Base-by-base conservation (phyloP, 192 early-diverging fungal species). In the Linnemannia exigua region DNA sequence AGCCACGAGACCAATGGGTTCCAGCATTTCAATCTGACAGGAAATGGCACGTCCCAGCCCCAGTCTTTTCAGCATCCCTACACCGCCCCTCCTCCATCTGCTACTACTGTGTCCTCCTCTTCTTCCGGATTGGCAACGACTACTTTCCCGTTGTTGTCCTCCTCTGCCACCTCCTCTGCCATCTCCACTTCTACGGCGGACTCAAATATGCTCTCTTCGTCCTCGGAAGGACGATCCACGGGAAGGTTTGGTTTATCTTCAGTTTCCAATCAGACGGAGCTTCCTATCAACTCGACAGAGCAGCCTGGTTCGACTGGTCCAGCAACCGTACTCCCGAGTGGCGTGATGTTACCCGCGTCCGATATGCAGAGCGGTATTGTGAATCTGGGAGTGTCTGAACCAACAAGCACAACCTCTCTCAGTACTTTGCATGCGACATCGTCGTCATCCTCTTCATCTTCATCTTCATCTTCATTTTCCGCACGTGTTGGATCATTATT, bases 1-100 rank as follows among this genome's bases (percentile, higher is more conserved):
- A 82, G 81, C 28, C 79, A 81, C 31, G 81, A 82, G 20, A 67
- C 12, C 46, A 76, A 76, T 66, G 74, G 75, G 17, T 82, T 76
- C 38, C 46, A 75, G 46, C 74, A 82, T 16, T 82, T 82, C 36
- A 51, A 72, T 16, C 37, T 79, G 37, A 28, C 78, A 41, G 70
- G 70, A 41, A 31, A 28, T 22, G 17, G 4, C 52, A 16, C 48
- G 0, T 52, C 58, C 33, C 51, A 63, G 28, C 17, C 38, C 1
- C 22, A 17, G 20, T 9, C 46, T 17, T 44, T 8, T 20, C 44
- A 12, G 16, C 25, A 35, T 46, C 38, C 11, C 16, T 33, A n/a
- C 58, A 31, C 28, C 12, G 14, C 28, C 22, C 58, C 58, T 31
- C 25, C 35, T 1, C 11, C 58, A 28, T 14, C 16, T 35, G 12